Conservation (phyloP, 192 early-diverging fungal species). For the Pilaira anomala region DNA sequence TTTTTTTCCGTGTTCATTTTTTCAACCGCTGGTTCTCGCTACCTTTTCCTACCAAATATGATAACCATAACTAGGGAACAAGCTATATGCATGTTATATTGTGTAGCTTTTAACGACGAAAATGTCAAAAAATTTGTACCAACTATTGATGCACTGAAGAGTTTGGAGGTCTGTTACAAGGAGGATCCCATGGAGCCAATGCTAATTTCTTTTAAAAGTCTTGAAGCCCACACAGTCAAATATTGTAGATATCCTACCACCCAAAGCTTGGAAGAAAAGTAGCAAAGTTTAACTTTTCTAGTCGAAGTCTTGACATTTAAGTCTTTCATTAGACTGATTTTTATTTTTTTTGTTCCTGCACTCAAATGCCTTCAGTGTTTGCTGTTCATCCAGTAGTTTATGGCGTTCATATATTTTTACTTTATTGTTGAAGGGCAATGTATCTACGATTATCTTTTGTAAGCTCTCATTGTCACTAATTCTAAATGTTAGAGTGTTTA, state of each 20-base stretch:
- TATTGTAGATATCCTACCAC: conserved; percentile 13
- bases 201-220: conserved; percentile 15
- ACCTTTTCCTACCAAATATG: conserved; percentile 9
- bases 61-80: conserved; percentile 11
- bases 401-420: conserved; percentile 13
- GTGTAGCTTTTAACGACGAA: conserved; percentile 12
- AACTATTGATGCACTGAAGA: conserved; percentile 15
- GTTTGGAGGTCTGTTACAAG: conserved; percentile 15
- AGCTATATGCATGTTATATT: conserved; percentile 17
- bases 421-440: conserved; percentile 12
- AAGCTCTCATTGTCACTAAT: conserved; percentile 16
- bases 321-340: conserved; percentile 2
- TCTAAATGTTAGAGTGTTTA: conserved; percentile 11
- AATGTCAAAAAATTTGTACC: conserved; percentile 15
- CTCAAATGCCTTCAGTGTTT: conserved; percentile 14
- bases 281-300: conserved; percentile 16
- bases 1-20: conserved; percentile 3
- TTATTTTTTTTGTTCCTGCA: conserved; percentile 4
- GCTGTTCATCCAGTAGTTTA: conserved; percentile 11
- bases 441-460: conserved; percentile 21
- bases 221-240: conserved; percentile 16
- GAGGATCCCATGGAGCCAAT: conserved; percentile 19
- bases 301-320: conserved; percentile 9
- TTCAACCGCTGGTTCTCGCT: conserved; percentile 8
- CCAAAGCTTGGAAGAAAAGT: conserved; percentile 15